Base-by-base conservation (phyloP, 306 rosid genomes). In the Castanea crenata region DNA sequence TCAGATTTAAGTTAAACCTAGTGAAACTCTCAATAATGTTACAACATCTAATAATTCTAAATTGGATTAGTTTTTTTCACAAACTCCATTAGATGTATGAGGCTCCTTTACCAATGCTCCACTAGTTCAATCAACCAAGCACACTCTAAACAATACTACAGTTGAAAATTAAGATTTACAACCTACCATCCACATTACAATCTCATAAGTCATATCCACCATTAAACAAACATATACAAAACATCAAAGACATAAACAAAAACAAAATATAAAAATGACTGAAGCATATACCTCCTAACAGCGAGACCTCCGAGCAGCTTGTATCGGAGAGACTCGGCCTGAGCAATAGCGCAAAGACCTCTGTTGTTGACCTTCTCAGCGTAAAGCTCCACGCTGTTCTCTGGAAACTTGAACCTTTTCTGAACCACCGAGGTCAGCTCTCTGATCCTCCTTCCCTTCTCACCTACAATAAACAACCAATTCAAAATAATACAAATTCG, bases 361-460 rank as follows among this genome's bases (percentile, higher is more conserved):
- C 94, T 85, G 71, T 90, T 90, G 79, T 87, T 87, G 31, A 90
- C 94, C 77, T 90, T 90, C 91, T 90, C 94, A 21, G 94, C 94
- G 71, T 90, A 90, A 25, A 90, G 94, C 83, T 88, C 94, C 3
- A 90, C 92, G 14, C 91, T 87, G 83, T 85, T 87, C 81, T 90
- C 92, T 0, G 94, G 94, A 70, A 90, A 88, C 89, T 87, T 90
- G 41, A 90, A 90, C 73, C 94, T 71, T 88, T 90, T 90, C 86
- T 90, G 94, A 8, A 90, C 94, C 54, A 87, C 89, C 25, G 94
- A 90, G 13, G 91, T 90, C 18, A 88, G 79, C 69, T 90, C 92
- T 79, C 94, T 85, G 20, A 90, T 90, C 74, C 92, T 90, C 79
- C 94, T 87, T 13, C 94, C 94, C 78, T 90, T 90, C 83, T 90